Evolutionary conservation across 192 early-diverging fungal genomes (phyloP).

Genomic region (Entophlyctis helioformis): DNA sequence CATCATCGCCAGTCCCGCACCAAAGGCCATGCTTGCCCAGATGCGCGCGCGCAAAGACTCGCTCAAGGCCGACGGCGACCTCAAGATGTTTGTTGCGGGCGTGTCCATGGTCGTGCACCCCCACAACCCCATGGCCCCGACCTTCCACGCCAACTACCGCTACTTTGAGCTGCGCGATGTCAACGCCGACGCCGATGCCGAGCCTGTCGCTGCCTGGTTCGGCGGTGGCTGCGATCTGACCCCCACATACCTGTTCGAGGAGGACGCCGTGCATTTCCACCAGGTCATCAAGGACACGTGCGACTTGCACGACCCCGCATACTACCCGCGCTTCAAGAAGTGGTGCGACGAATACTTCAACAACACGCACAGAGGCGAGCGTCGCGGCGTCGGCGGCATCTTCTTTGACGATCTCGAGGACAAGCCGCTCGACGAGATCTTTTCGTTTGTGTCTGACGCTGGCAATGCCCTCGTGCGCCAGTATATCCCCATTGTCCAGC

Average conservation of each 20-base stretch:
- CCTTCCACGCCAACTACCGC: conserved; percentile 92
- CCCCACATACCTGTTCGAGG: conserved; percentile 76
- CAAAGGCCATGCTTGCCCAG: conserved; percentile 73
- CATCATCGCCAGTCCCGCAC: conserved; percentile 45
- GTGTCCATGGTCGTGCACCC: conserved; percentile 91
- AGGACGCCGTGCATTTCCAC: conserved; percentile 93
- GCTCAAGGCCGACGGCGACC: conserved; percentile 37
- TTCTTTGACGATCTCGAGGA: conserved; percentile 90
- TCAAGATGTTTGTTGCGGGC: conserved; percentile 69
- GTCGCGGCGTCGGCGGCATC: conserved; percentile 91
- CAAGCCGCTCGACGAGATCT: conserved; percentile 51
- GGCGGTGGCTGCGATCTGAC: conserved; percentile 96
- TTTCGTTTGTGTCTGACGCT: conserved; percentile 71
- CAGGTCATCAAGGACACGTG: conserved; percentile 82
- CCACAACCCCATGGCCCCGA: conserved; percentile 91
- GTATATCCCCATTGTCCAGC: conserved; percentile 80
- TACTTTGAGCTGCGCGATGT: conserved; percentile 82
- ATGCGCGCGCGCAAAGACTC: conserved; percentile 73
- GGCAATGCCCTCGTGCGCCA: conserved; percentile 70
- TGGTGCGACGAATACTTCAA: conserved; percentile 97
- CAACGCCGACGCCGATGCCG: conserved; percentile 31
- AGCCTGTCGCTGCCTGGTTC: conserved; percentile 82
- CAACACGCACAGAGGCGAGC: conserved; percentile 74
- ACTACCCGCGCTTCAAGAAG: conserved; percentile 85
- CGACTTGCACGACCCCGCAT: conserved; percentile 69